Base-by-base conservation (phyloP, 805 yeast species). In the Saccharomycopsis selenospora region DNA sequence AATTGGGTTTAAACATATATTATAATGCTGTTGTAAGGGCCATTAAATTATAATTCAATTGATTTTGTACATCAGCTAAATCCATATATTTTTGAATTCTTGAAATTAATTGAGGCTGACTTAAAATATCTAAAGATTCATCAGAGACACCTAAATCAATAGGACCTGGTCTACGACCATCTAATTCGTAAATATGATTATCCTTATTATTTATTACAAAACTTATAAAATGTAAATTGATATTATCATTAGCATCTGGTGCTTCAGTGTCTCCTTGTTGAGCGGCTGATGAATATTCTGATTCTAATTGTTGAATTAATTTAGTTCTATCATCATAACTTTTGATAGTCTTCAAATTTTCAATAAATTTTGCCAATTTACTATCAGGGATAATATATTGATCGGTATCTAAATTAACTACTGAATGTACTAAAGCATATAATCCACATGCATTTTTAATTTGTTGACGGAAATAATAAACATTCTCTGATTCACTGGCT, bases 401-500 rank as follows among this genome's bases (percentile, higher is more conserved):
- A 3, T 28, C 65, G 3, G 63, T 56, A 8, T 62, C 64, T 42
- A 73, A 64, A 38, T 71, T 71, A 4, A 73, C 62, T 6, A 76
- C 56, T 0, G 80, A 70, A 58, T 91, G 97, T 20, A 91, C 66
- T 42, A 93, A 63, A 0, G 96, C 98, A 64, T 85, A 87, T 27
- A 95, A 73, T 3, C 99, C 99, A 67, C 99, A 91, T 0, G 95
- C 95, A 61, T 91, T 91, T 53, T 76, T 77, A 14, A 93, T 77
- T 0, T 89, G 80, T 59, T 91, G 99, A 56, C 78, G 79, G 57
- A 81, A 78, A 97, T 98, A 93, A n/a, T 73, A 55, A 13, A 80
- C 68, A 8, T 64, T 58, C 22, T 51, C 53, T 4, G 47, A 47
- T 22, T 48, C 48, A 2, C 51, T 53, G 4, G 56, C 40, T 4